These are phyloP conservation scores for Diaporthe amygdali DNA, from an alignment of 2,329 filamentous ascomycete species.

Conservation along the genomic window DNA sequence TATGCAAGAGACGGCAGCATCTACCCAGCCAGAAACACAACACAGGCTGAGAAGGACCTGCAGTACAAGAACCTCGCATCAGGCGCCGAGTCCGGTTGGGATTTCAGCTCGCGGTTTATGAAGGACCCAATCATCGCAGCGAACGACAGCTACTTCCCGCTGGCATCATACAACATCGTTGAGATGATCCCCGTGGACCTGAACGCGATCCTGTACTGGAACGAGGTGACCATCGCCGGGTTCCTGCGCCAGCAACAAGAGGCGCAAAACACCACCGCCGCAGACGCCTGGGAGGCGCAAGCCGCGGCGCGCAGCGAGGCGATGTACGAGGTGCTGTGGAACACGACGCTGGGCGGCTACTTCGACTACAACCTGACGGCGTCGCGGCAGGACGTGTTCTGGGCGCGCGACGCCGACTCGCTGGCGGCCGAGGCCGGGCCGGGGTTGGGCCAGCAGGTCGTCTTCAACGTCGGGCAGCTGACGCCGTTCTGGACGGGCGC, in stretches of 20 bases:
- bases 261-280: conserved; percentile 49
- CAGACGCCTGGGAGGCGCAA: conserved; percentile 52
- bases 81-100: conserved; percentile 71
- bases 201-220: conserved; percentile 71
- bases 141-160: conserved; percentile 66
- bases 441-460: conserved; percentile 62
- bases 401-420: conserved; percentile 53
- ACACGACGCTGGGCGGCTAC: conserved; percentile 65
- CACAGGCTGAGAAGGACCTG: conserved; percentile 46
- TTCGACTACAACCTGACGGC: conserved; percentile 74
- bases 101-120: conserved; percentile 67
- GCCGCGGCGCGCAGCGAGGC: conserved; percentile 62
- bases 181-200: conserved; percentile 68
- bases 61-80: conserved; percentile 69
- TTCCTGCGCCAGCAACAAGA: conserved; percentile 51
- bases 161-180: conserved; percentile 65
- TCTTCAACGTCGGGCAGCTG: conserved; percentile 65
- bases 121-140: conserved; percentile 61
- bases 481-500: conserved; percentile 75
- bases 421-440: conserved; percentile 44
- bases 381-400: conserved; percentile 58
- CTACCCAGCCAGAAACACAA: conserved; percentile 61
- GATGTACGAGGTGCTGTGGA: conserved; percentile 70
- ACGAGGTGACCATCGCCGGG: conserved; percentile 62
- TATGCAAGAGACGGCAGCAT: conserved; percentile 62